Percentiles rank a stretch among this genome's conserved stretches.
These are phyloP conservation scores for Colletotrichum cordylinicola DNA, from an alignment of 2,329 filamentous ascomycete genomes.

Conservation along the genomic window DNA sequence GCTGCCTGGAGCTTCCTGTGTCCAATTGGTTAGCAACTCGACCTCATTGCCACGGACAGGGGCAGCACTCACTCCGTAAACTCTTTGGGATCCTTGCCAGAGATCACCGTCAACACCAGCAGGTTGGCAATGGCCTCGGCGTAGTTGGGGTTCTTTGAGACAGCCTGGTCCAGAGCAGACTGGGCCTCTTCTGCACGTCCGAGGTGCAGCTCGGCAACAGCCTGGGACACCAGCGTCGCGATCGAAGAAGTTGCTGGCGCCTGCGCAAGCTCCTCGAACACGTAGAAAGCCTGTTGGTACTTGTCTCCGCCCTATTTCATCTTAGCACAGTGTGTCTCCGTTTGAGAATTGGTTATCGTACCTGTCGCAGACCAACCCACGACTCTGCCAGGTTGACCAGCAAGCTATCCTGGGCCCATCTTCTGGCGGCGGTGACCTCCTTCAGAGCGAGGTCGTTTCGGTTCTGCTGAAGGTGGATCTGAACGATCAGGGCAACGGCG, in stretches of 20 bases:
- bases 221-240: slow-evolving; percentile 82
- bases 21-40: slow-evolving; percentile 3
- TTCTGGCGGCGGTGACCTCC: slow-evolving; percentile 83
- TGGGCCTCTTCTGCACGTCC: slow-evolving; percentile 89
- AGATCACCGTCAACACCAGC: slow-evolving; percentile 78
- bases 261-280: slow-evolving; percentile 94
- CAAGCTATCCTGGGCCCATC: slow-evolving; percentile 94
- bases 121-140: slow-evolving; percentile 82
- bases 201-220: slow-evolving; percentile 89
- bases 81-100: slow-evolving; percentile 73
- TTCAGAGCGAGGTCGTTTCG: slow-evolving; percentile 88
- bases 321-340: slow-evolving; percentile 29
- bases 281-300: slow-evolving; percentile 97
- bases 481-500: slow-evolving; percentile 85
- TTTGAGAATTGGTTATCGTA: slow-evolving; percentile 47
- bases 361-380: slow-evolving; percentile 89
- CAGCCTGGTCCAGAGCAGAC: slow-evolving; percentile 80
- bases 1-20: slow-evolving; percentile 60
- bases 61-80: slow-evolving; percentile 60
- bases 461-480: slow-evolving; percentile 93
- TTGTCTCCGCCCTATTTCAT: slow-evolving; percentile 80
- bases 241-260: slow-evolving; percentile 80
- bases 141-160: slow-evolving; percentile 75
- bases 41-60: not conserved
- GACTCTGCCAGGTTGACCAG: slow-evolving; percentile 94